A percentile compares a stretch with the other conserved stretches of the same genome.
phyloP scores from a whole-genome alignment of 2,329 filamentous ascomycete genomes.

The Penicillium sp. region DNA sequence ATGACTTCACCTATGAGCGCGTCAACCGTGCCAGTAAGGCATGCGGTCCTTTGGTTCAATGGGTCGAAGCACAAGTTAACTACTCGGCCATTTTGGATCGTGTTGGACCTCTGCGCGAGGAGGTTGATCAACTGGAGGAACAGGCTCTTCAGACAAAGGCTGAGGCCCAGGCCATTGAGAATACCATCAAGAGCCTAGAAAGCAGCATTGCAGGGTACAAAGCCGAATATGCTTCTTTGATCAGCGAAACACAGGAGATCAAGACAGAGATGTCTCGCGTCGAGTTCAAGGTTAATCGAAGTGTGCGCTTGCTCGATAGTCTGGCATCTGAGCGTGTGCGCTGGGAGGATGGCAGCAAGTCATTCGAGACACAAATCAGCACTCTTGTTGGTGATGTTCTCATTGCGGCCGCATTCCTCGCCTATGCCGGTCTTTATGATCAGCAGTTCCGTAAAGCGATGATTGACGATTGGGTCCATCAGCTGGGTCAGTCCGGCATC shows the following conservation, averaged over 20 bases:
- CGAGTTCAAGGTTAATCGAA: conserved; percentile 97
- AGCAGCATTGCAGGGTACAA: conserved; percentile 94
- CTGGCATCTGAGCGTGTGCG: conserved; percentile 88
- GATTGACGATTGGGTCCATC: conserved; percentile 96
- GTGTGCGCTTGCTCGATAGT: conserved; percentile 90
- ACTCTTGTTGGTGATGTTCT: conserved; percentile 95
- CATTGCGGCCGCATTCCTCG: conserved; percentile 94
- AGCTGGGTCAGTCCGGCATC: conserved; percentile 90
- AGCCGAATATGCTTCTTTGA: conserved; percentile 90
- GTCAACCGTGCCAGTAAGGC: conserved; percentile 96
- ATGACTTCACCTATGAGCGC: conserved; percentile 94
- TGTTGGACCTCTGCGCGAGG: conserved; percentile 87
- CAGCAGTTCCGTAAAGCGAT: conserved; percentile 97
- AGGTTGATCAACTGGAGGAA: conserved; percentile 85
- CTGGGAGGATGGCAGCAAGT: conserved; percentile 97
- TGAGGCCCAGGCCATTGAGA: conserved; percentile 87
- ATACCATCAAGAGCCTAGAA: conserved; percentile 82
- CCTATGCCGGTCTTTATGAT: conserved; percentile 95
- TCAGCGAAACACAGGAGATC: conserved; percentile 96
- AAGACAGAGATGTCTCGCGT: conserved; percentile 96
- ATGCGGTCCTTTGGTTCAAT: conserved; percentile 94
- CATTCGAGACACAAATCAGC: conserved; percentile 96
- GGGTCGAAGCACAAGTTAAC: conserved; percentile 94
- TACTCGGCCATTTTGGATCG: conserved; percentile 97
- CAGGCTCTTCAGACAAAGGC: conserved; percentile 90